A percentile compares a stretch with the other conserved stretches of the same genome.
Evolutionary conservation across 768 basidiomycete genomes (phyloP).

Genomic region (Lentinula lateritia): DNA sequence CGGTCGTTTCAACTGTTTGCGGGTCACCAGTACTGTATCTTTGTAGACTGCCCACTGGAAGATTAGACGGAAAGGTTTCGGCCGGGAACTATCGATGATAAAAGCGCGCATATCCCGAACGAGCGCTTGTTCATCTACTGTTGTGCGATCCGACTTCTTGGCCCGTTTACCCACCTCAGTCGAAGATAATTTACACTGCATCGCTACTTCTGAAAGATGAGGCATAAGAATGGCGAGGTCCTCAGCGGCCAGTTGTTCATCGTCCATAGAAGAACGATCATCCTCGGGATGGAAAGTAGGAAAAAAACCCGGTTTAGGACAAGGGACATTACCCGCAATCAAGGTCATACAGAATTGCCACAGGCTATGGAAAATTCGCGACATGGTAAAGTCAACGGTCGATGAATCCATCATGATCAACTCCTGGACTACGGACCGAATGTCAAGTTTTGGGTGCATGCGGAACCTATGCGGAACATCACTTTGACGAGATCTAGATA

Average conservation of each 20-base stretch:
- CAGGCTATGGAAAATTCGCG: too few species aligned
- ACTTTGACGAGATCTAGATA: too few species aligned
- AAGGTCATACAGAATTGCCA: too few species aligned
- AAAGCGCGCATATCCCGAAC: constrained; percentile 6
- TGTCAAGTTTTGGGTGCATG: too few species aligned
- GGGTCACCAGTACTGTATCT: constrained; percentile 8
- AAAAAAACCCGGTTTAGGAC: too few species aligned
- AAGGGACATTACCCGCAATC: too few species aligned
- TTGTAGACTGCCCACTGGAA: constrained; percentile 10
- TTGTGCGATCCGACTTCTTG: neutral
- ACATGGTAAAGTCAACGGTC: too few species aligned
- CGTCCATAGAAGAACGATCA: neutral
- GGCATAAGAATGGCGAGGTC: constrained; percentile 4
- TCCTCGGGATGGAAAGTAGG: too few species aligned
- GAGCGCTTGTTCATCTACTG: constrained; percentile 8
- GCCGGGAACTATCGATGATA: constrained; percentile 4
- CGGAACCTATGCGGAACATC: too few species aligned
- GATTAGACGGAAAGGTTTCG: constrained; percentile 6
- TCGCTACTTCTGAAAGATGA: constrained; percentile 8
- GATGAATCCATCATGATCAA: too few species aligned
- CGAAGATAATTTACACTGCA: constrained; percentile 1
- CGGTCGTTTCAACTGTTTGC: neutral
- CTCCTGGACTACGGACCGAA: too few species aligned
- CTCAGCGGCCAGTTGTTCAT: constrained; percentile 2
- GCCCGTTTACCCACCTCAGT: neutral